Base-by-base conservation (phyloP, 306 rosid genomes). In the Hylodesmum podocarpum region DNA sequence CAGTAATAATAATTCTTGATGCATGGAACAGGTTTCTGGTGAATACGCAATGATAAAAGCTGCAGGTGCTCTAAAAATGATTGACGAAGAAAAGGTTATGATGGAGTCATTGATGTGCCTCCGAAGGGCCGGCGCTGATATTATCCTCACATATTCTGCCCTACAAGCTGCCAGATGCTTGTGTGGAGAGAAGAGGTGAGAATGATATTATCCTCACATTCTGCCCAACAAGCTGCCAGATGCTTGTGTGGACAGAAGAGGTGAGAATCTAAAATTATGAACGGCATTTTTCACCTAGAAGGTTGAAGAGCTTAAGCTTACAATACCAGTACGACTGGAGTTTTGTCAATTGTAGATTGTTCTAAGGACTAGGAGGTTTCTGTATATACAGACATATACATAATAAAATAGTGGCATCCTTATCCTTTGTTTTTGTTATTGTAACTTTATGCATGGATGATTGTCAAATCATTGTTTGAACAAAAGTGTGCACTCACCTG, bases 21-120 rank as follows among this genome's bases (percentile, higher is more conserved):
- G 71, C 13, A 25, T 66, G 55, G 22, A 43, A 64, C 39, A 96
- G 99, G 99, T 96, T 61, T 96, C 99, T 22, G 99, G 99, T n/a
- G 98, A 92, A 77, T 96, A 92, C 66, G 90, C 99, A 2, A 96
- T 92, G 97, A 92, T 92, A 74, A 92, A 96, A 83, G 99, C 97
- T 7, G 97, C 90, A 2, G 97, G 90, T 28, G 88, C 89, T 19
- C 93, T 91, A 1, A 89, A 91, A 80, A 92, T 91, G 99, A 91
- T 92, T 27, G 99, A 92, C 1, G 99, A 96, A 82, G 93, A 96
- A 67, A 88, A 80, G 76, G 99, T 96, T 47, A 92, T 96, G 99
- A 68, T 96, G 92, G 99, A 95, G 68, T 95, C 99, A 3, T 75
- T 95, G 21, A 18, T 95, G 88, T 92, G 99, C 79, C 91, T 95